A percentile compares a stretch with the other conserved stretches of the same genome.
Evolutionary conservation across 805 yeast species (phyloP).

Genomic region (Candida tibetensis): DNA sequence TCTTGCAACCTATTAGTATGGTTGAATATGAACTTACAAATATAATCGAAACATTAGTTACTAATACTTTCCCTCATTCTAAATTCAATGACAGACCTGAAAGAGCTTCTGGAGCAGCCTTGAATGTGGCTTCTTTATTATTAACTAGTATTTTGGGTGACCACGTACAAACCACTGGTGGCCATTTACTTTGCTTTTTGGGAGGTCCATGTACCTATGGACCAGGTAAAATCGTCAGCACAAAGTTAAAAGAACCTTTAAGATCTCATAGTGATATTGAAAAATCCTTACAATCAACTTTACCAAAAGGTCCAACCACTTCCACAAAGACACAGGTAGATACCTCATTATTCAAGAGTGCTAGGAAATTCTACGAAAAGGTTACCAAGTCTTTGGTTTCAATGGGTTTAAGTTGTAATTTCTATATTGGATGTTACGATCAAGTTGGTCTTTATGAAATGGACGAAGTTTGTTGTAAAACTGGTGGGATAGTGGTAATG

Average conservation of each 20-base stretch:
- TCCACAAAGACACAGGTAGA: constrained; percentile 34
- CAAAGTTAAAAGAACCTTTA: constrained; percentile 57
- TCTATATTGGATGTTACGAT: constrained; percentile 66
- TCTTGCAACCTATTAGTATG: constrained; percentile 45
- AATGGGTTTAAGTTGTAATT: constrained; percentile 54
- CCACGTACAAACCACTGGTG: constrained; percentile 44
- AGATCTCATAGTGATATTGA: constrained; percentile 64
- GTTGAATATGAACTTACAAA: constrained; percentile 51
- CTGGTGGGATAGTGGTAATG: constrained; percentile 64
- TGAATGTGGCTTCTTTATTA: constrained; percentile 44
- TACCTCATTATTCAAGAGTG: constrained; percentile 29
- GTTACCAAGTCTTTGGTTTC: constrained; percentile 47
- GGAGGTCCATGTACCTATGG: constrained; percentile 69
- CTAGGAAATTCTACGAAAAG: constrained; percentile 46
- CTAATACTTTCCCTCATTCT: constrained; percentile 49
- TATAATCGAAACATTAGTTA: constrained; percentile 47
- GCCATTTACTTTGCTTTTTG: constrained; percentile 51
- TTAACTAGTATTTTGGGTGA: constrained; percentile 40
- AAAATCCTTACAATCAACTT: constrained; percentile 37
- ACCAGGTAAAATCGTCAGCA: constrained; percentile 59
- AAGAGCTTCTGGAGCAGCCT: constrained; percentile 60
- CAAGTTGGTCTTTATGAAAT: constrained; percentile 68
- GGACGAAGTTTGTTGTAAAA: constrained; percentile 53
- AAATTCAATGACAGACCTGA: constrained; percentile 44
- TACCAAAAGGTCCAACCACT: constrained; percentile 30